Evolutionary conservation across 805 yeast genomes (phyloP).

Genomic region (Cyberlindnera saturnus): DNA sequence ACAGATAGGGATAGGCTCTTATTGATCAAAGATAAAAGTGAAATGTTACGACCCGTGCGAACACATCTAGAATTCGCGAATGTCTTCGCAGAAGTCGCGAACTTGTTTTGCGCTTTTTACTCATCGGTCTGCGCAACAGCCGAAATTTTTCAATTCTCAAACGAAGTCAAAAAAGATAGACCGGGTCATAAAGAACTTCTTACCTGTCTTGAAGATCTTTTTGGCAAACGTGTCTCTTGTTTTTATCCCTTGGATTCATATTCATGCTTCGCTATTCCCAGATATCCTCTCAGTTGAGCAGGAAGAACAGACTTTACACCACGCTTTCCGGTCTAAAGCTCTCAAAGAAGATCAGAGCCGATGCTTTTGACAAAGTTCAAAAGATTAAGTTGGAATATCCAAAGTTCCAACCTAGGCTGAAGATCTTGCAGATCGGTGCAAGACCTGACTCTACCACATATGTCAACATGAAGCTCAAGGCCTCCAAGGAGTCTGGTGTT

Average conservation of each 20-base stretch:
- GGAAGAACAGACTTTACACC: conserved; percentile 20
- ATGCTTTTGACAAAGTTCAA: conserved; percentile 33
- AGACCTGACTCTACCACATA: conserved; percentile 79
- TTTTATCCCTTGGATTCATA: background rate
- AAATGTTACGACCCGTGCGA: too few relatives aligned
- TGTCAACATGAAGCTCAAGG: conserved; percentile 74
- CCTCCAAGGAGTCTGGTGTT: conserved; percentile 66
- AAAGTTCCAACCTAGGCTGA: conserved; percentile 56
- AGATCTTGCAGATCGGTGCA: conserved; percentile 71
- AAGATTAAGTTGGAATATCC: conserved; percentile 33
- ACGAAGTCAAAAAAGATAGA: too few relatives aligned
- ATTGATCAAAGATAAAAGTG: too few relatives aligned
- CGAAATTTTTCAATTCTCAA: too few relatives aligned
- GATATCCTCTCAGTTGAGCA: conserved; percentile 9
- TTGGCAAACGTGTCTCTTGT: too few relatives aligned
- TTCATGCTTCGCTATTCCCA: conserved; percentile 9
- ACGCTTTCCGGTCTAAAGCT: conserved; percentile 42
- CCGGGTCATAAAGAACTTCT: too few relatives aligned
- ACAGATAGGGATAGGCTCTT: background rate
- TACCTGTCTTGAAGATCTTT: too few relatives aligned
- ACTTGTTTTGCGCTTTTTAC: too few relatives aligned
- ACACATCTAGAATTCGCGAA: too few relatives aligned
- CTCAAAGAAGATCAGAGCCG: conserved; percentile 38
- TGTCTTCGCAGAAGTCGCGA: too few relatives aligned
- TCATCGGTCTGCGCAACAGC: too few relatives aligned